Evolutionary conservation across 257 asterid species (phyloP).

Genomic region (Penstemon newberryi): DNA sequence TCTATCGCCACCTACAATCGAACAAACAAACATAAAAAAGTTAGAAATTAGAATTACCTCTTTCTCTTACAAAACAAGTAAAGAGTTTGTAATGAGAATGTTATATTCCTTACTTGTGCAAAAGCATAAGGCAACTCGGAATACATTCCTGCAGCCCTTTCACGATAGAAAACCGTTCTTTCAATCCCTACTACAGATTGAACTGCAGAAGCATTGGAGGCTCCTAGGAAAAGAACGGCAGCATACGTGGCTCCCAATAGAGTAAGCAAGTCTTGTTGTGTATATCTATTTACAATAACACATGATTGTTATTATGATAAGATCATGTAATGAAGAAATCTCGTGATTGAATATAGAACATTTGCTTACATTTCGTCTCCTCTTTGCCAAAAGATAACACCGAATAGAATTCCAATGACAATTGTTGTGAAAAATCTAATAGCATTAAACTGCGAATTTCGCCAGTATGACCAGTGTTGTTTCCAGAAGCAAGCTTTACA

Average conservation of each 20-base stretch:
- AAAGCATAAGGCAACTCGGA: slow-evolving; percentile 84
- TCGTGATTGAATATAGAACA: background rate
- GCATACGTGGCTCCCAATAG: slow-evolving; percentile 83
- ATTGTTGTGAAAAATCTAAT: slow-evolving; percentile 58
- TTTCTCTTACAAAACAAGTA: background rate
- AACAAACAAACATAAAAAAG: background rate
- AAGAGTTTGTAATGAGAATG: background rate
- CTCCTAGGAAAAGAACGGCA: slow-evolving; percentile 83
- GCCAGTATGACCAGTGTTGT: slow-evolving; percentile 72
- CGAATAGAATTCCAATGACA: slow-evolving; percentile 54
- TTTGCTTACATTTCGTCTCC: slow-evolving; percentile 50
- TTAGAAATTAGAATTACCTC: background rate
- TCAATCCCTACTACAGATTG: slow-evolving; percentile 73
- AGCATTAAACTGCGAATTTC: slow-evolving; percentile 62
- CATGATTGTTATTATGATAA: background rate
- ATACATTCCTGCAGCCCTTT: slow-evolving; percentile 90
- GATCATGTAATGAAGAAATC: background rate
- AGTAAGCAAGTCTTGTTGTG: slow-evolving; percentile 73
- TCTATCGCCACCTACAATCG: slow-evolving; percentile 66
- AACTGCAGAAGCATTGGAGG: slow-evolving; percentile 70
- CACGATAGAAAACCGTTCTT: slow-evolving; percentile 83
- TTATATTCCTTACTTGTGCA: slow-evolving; percentile 58
- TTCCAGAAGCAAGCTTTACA: slow-evolving; percentile 71
- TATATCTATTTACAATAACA: slow-evolving; percentile 38
- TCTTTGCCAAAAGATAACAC: slow-evolving; percentile 69